Evolutionary conservation across 192 early-diverging fungal genomes (phyloP).

Genomic region (Backusella morwellensis): DNA sequence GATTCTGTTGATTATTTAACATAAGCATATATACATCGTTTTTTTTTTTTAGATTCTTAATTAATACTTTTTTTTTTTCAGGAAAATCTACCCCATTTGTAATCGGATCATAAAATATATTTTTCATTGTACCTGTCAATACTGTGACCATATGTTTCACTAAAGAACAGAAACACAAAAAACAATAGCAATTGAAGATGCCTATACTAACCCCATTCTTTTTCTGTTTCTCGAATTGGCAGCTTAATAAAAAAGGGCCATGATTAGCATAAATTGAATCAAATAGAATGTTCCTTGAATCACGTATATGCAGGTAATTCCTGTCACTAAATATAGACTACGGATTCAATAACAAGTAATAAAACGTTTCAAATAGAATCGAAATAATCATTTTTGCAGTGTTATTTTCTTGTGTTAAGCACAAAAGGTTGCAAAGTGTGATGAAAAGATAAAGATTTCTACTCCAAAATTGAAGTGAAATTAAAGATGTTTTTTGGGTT

Average conservation of each 20-base stretch:
- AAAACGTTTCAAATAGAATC: conserved; percentile 19
- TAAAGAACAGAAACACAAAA: conserved; percentile 37
- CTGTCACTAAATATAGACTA: conserved; percentile 31
- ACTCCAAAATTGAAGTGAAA: too few species aligned
- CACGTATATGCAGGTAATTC: conserved; percentile 36
- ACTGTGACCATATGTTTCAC: conserved; percentile 15
- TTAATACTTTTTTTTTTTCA: too few species aligned
- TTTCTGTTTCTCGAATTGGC: conserved; percentile 1
- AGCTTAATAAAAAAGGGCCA: background rate
- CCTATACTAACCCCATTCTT: conserved; percentile 31
- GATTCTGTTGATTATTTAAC: too few species aligned
- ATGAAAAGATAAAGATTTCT: too few species aligned
- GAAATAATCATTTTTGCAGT: too few species aligned
- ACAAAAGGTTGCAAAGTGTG: too few species aligned
- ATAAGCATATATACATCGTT: too few species aligned
- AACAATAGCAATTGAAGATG: conserved; percentile 36
- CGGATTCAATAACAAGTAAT: conserved; percentile 33
- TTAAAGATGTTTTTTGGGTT: too few species aligned
- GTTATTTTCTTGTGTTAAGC: too few species aligned
- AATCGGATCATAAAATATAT: background rate
- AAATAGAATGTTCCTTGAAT: conserved; percentile 28
- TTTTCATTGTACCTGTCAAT: conserved; percentile 13
- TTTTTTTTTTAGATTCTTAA: too few species aligned
- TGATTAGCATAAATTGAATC: background rate
- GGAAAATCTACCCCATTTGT: too few species aligned